Evolutionary conservation across 2,329 filamentous ascomycete species (phyloP).

Genomic region (Rugonectria rugulosa): DNA sequence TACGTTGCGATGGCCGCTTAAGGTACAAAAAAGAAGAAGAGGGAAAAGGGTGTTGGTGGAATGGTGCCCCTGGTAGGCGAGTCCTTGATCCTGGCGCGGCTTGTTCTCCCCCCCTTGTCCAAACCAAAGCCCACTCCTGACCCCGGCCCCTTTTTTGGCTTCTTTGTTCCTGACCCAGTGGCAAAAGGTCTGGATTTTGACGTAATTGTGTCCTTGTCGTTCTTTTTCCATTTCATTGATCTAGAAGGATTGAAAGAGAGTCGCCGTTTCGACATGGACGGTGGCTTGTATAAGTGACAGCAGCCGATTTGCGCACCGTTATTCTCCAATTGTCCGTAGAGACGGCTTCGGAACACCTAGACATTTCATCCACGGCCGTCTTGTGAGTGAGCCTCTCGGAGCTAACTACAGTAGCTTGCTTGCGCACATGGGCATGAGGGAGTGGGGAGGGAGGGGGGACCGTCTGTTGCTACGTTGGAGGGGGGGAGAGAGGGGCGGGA

Average conservation of each 20-base stretch:
- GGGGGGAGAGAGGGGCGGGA: background rate
- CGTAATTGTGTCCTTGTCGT: background rate
- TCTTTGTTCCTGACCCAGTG: slow-evolving; percentile 1
- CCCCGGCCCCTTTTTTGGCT: slow-evolving; percentile 1
- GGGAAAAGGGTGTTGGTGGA: background rate
- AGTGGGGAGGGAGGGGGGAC: background rate
- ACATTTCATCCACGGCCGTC: background rate
- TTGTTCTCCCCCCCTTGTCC: slow-evolving; percentile 4
- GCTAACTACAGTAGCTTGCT: background rate
- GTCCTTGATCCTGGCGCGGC: slow-evolving; percentile 1
- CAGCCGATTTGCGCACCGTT: no score
- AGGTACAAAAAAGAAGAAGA: no score
- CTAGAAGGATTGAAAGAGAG: no score
- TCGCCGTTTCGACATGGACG: no score
- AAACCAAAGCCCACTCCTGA: background rate
- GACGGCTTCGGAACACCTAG: background rate
- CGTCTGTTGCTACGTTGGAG: background rate
- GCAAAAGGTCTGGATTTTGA: slow-evolving; percentile 6
- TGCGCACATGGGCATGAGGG: background rate
- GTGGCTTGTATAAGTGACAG: background rate
- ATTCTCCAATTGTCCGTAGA: no score
- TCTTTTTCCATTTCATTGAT: background rate
- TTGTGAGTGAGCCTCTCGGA: background rate
- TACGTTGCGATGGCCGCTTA: background rate
- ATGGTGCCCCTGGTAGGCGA: slow-evolving; percentile 2